These are phyloP conservation scores for Sordariomycetes sp. DNA, from an alignment of 2,329 filamentous ascomycete genomes.

Conservation along the genomic window DNA sequence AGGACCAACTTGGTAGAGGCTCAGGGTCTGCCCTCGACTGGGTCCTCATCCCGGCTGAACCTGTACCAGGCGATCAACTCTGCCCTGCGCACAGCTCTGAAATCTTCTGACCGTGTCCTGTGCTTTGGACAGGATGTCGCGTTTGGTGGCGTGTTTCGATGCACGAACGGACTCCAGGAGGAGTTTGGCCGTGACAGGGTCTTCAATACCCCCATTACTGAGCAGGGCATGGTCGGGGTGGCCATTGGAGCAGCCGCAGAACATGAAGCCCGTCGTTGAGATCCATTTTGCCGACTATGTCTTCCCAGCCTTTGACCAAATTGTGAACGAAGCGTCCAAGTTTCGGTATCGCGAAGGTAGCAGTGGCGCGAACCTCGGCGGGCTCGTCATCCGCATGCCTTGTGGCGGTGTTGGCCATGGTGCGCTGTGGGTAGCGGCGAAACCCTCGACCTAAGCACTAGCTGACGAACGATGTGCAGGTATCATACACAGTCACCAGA, in stretches of 20 bases:
- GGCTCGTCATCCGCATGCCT: conserved; percentile 85
- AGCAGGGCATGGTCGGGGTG: conserved; percentile 91
- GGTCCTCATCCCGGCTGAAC: conserved; percentile 78
- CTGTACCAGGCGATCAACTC: conserved; percentile 91
- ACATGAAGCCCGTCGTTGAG: conserved; percentile 86
- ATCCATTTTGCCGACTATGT: conserved; percentile 94
- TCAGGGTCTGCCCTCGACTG: conserved; percentile 60
- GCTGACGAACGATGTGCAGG: too few relatives aligned
- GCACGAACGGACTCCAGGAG: conserved; percentile 79
- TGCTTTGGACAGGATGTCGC: conserved; percentile 95
- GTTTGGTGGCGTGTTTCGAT: conserved; percentile 92
- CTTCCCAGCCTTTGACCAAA: conserved; percentile 84
- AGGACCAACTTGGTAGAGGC: conserved; percentile 21
- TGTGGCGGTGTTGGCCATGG: conserved; percentile 85
- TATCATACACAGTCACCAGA: conserved; percentile 86
- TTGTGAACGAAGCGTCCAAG: conserved; percentile 88
- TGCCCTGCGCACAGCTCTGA: conserved; percentile 72
- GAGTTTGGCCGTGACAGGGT: conserved; percentile 81
- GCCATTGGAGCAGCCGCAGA: conserved; percentile 84
- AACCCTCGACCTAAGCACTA: too few relatives aligned
- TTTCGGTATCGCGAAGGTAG: conserved; percentile 65
- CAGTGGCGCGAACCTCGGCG: conserved; percentile 55
- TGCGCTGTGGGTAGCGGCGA: conserved; percentile 45
- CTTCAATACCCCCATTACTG: conserved; percentile 89
- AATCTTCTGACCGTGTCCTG: conserved; percentile 74